phyloP scores from a whole-genome alignment of 139 green algal species.

The Closterium sp. region DNA sequence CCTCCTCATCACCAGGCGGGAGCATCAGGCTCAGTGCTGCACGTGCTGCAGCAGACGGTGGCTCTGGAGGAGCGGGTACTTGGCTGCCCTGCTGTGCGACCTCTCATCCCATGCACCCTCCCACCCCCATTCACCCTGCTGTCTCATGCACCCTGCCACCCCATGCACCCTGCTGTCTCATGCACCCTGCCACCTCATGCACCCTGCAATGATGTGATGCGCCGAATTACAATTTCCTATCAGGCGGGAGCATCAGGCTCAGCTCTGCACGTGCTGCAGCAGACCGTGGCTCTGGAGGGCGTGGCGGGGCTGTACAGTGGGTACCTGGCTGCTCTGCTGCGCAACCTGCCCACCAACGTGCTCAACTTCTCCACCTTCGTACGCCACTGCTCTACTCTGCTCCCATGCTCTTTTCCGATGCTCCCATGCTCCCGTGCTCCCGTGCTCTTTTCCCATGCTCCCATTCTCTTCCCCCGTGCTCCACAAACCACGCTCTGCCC shows the following conservation, averaged over 20 bases:
- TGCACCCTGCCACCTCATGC: no score
- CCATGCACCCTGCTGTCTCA: background rate
- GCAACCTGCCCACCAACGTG: constrained; percentile 96
- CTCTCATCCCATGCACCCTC: constrained; percentile 97
- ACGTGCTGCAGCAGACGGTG: constrained; percentile 73
- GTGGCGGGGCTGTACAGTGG: constrained; percentile 83
- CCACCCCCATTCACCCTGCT: constrained; percentile 9
- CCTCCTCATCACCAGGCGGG: constrained; percentile 29
- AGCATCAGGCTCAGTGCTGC: constrained; percentile 30
- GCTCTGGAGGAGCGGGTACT: constrained; percentile 84
- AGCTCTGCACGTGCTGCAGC: constrained; percentile 62
- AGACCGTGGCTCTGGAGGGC: constrained; percentile 76
- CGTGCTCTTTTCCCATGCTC: no score
- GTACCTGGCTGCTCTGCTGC: constrained; percentile 92
- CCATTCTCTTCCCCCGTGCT: no score
- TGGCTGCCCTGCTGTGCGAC: constrained; percentile 92
- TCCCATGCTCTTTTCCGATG: no score
- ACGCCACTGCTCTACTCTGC: background rate
- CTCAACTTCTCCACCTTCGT: constrained; percentile 83
- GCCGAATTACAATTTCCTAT: no score
- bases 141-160: no score
- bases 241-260: constrained; percentile 39
- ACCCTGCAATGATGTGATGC: no score
- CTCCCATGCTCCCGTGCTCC: no score
- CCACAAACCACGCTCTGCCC: no score